phyloP scores from a whole-genome alignment of 305 asterid genomes.

The Stenogyne calaminthoides region DNA sequence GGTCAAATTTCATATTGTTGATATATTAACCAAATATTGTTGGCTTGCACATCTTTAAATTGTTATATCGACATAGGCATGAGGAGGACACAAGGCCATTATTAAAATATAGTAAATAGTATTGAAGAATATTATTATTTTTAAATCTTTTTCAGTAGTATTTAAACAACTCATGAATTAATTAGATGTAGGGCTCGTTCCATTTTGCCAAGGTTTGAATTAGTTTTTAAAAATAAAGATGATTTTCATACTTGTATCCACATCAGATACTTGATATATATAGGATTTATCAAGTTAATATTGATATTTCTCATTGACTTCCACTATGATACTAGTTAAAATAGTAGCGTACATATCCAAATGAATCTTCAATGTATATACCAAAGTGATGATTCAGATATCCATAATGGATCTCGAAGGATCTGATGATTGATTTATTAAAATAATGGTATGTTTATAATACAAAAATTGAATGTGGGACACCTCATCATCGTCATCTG shows the following conservation, averaged over 20 bases:
- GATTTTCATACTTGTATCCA: slow-evolving; percentile 26
- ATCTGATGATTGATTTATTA: slow-evolving; percentile 26
- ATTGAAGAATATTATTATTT: background rate
- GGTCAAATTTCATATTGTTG: background rate
- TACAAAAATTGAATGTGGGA: background rate
- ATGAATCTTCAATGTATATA: slow-evolving; percentile 40
- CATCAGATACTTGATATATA: slow-evolving; percentile 20
- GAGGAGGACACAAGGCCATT: slow-evolving; percentile 31
- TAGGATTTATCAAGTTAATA: background rate
- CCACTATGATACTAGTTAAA: background rate
- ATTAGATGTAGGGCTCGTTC: slow-evolving; percentile 16
- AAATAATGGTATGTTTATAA: background rate
- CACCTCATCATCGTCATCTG: slow-evolving; percentile 25
- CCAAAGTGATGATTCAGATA: slow-evolving; percentile 33
- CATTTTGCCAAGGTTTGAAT: background rate
- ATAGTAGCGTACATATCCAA: background rate
- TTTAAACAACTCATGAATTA: background rate
- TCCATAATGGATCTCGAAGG: slow-evolving; percentile 34
- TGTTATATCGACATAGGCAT: slow-evolving; percentile 22
- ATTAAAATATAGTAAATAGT: background rate
- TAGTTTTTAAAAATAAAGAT: background rate
- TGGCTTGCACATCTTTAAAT: slow-evolving; percentile 26
- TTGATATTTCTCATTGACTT: slow-evolving; percentile 24
- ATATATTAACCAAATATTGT: background rate
- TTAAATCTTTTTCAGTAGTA: background rate